Percentiles rank a stretch among this genome's conserved stretches.
These are phyloP conservation scores for Yamadazyma endophytica DNA, from an alignment of 805 yeast species.

Conservation along the genomic window DNA sequence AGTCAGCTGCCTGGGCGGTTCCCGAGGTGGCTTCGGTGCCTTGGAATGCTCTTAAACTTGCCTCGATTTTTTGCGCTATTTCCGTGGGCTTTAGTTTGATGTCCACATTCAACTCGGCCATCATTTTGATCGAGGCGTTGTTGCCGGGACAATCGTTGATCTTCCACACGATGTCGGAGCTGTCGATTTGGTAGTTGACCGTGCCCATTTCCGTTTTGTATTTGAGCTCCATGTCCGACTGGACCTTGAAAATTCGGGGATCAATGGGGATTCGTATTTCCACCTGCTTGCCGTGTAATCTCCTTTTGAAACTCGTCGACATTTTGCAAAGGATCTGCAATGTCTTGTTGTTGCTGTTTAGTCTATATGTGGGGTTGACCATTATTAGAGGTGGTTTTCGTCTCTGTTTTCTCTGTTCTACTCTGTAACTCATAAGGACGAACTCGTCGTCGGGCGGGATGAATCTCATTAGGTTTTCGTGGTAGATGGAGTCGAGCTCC, in stretches of 20 bases:
- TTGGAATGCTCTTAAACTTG: no score
- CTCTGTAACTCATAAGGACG: conserved; percentile 33
- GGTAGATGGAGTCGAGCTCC: conserved; percentile 64
- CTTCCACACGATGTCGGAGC: conserved; percentile 68
- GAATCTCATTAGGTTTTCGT: conserved; percentile 64
- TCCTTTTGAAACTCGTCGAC: conserved; percentile 30
- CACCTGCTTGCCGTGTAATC: conserved; percentile 28
- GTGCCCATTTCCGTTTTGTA: conserved; percentile 71
- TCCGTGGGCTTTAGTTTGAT: conserved; percentile 17
- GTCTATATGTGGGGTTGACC: conserved; percentile 34
- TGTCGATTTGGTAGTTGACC: conserved; percentile 68
- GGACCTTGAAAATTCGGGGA: conserved; percentile 26
- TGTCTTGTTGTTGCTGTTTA: conserved; percentile 16
- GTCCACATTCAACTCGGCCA: conserved; percentile 38
- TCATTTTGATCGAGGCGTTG: conserved; percentile 44
- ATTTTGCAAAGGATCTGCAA: conserved; percentile 34
- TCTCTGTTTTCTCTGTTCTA: conserved; percentile 37
- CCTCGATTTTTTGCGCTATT: no score
- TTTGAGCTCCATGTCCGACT: conserved; percentile 39
- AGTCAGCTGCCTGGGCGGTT: no score
- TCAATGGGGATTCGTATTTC: conserved; percentile 30
- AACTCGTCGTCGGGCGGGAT: conserved; percentile 75
- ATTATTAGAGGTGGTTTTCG: conserved; percentile 40
- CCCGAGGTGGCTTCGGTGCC: conserved; percentile 5
- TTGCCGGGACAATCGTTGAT: conserved; percentile 66